Evolutionary conservation across 441 rosid species (phyloP).

Genomic region (Populus hybrid): DNA sequence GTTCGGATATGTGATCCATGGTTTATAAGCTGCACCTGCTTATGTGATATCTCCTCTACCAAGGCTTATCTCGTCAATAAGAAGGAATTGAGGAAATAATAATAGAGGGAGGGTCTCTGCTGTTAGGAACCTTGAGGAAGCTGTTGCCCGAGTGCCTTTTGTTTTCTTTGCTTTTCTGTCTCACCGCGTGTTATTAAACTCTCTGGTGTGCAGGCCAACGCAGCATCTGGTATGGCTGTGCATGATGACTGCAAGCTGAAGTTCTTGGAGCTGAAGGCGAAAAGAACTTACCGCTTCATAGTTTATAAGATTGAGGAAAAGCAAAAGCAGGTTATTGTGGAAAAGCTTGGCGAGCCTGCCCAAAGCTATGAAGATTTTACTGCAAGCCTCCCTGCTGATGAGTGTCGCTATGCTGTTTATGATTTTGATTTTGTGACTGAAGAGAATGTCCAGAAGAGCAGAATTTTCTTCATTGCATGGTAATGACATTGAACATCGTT

Average conservation of each 20-base stretch:
- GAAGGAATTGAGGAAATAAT: background rate
- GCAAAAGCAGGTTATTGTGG: constrained; percentile 59
- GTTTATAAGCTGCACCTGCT: background rate
- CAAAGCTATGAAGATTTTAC: constrained; percentile 48
- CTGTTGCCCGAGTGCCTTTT: background rate
- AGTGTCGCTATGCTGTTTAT: constrained; percentile 63
- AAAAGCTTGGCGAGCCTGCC: constrained; percentile 58
- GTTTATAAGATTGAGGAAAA: constrained; percentile 59
- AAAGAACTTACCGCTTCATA: constrained; percentile 53
- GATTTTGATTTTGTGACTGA: constrained; percentile 57
- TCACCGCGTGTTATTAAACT: background rate
- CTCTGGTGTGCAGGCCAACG: constrained; percentile 37
- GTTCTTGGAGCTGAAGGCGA: constrained; percentile 56
- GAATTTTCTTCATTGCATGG: constrained; percentile 63
- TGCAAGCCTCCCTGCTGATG: constrained; percentile 51
- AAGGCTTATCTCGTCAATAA: too few species aligned
- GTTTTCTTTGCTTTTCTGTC: background rate
- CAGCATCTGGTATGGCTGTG: constrained; percentile 59
- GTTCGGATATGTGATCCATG: background rate
- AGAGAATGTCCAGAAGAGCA: constrained; percentile 62
- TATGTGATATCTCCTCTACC: background rate
- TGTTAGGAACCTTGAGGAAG: background rate
- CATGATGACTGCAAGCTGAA: constrained; percentile 66
- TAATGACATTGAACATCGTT: constrained; percentile 17
- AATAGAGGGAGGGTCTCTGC: background rate